Percentiles rank a stretch among this genome's conserved stretches.
Evolutionary conservation across 1,284 basidiomycete species (phyloP).

Genomic region (Pascua sp.): DNA sequence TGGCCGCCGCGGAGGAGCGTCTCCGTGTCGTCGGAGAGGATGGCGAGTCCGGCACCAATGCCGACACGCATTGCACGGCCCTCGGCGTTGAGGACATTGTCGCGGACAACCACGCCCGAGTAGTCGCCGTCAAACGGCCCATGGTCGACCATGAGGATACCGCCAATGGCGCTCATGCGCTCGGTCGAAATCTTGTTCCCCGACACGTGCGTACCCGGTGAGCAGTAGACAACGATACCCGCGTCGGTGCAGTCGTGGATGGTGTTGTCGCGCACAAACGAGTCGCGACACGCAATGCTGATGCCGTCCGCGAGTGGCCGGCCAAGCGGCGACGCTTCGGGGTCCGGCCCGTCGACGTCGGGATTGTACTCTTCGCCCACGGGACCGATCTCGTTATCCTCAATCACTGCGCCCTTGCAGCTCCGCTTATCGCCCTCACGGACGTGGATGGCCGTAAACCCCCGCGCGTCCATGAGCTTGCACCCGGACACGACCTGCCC

Average conservation of each 20-base stretch:
- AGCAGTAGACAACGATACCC: slow-evolving; percentile 51
- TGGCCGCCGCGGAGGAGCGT: slow-evolving; percentile 42
- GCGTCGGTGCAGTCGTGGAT: slow-evolving; percentile 49
- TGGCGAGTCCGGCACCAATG: slow-evolving; percentile 50
- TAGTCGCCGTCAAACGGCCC: slow-evolving; percentile 51
- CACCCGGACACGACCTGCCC: slow-evolving; percentile 42
- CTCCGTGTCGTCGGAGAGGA: slow-evolving; percentile 50
- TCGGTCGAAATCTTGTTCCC: slow-evolving; percentile 46
- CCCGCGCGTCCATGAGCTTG: slow-evolving; percentile 42
- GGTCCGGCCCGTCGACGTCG: slow-evolving; percentile 46
- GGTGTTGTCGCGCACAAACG: slow-evolving; percentile 41
- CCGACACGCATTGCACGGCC: slow-evolving; percentile 50
- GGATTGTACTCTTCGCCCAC: slow-evolving; percentile 49
- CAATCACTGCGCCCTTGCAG: slow-evolving; percentile 43
- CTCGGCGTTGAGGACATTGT: slow-evolving; percentile 48
- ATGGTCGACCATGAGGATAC: slow-evolving; percentile 52
- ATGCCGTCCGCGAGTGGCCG: slow-evolving; percentile 49
- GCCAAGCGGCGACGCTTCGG: slow-evolving; percentile 45
- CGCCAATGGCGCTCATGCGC: slow-evolving; percentile 46
- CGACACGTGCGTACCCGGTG: slow-evolving; percentile 47
- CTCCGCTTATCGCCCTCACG: slow-evolving; percentile 48
- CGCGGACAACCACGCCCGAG: slow-evolving; percentile 41
- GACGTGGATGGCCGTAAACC: slow-evolving; percentile 49
- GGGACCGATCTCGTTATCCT: slow-evolving; percentile 48
- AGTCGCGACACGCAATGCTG: slow-evolving; percentile 46